Conservation (phyloP, 108 stramenopile species). For the Discostella stelligeroides region DNA sequence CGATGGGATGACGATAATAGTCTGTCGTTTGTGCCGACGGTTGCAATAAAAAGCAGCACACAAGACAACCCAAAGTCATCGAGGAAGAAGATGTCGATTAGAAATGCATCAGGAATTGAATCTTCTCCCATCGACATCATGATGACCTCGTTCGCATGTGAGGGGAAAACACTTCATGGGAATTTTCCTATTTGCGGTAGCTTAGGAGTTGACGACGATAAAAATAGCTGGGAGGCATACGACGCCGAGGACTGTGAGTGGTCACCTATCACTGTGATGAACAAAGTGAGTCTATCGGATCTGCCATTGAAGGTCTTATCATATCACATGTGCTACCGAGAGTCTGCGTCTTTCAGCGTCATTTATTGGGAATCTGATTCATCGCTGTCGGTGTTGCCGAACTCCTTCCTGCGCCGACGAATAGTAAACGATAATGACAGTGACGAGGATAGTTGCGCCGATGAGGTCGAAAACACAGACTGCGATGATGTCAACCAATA, state of each 20-base stretch:
- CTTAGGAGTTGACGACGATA: conserved; percentile 1
- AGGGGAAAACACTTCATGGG: conserved; percentile 21
- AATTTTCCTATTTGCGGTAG: conserved; percentile 4
- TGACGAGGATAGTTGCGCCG: conserved; percentile 3
- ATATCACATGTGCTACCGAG: conserved; percentile 47
- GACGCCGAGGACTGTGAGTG: conserved; percentile 49
- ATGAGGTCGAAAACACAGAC: conserved; percentile 5
- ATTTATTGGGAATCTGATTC: conserved; percentile 49
- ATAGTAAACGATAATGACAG: neutral
- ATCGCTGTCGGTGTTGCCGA: conserved; percentile 35
- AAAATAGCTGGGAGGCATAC: conserved; percentile 37
- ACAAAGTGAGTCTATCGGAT: neutral
- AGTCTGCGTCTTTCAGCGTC: conserved; percentile 29
- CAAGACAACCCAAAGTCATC: neutral
- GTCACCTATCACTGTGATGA: conserved; percentile 36
- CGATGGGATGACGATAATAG: conserved; percentile 44
- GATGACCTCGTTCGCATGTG: conserved; percentile 22
- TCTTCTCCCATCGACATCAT: conserved; percentile 31
- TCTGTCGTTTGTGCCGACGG: conserved; percentile 33
- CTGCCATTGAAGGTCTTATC: conserved; percentile 39
- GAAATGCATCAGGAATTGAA: conserved; percentile 6
- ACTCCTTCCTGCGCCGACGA: conserved; percentile 27
- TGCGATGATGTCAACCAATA: conserved; percentile 4
- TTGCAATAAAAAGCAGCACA: neutral
- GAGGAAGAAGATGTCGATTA: conserved; percentile 5